phyloP scores from a whole-genome alignment of 257 asterid genomes.

The Paulownia fortunei region DNA sequence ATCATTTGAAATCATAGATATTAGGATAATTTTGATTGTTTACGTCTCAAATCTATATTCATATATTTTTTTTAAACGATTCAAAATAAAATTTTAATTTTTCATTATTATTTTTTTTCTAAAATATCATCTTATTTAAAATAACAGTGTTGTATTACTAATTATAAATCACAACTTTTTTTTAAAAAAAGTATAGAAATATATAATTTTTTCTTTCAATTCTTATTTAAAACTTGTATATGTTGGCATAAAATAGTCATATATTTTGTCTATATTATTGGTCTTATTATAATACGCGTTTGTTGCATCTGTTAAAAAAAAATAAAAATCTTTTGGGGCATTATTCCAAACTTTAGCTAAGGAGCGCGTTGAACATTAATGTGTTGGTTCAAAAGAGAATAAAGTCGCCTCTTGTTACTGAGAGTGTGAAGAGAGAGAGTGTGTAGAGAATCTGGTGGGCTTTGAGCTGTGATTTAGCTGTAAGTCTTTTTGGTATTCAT shows the following conservation, averaged over 20 bases:
- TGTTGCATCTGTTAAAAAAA: not conserved
- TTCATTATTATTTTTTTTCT: too few relatives aligned
- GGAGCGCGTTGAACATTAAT: constrained; percentile 53
- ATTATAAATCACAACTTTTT: not conserved
- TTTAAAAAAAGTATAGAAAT: too few relatives aligned
- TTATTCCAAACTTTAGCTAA: constrained; percentile 28
- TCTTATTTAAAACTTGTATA: too few relatives aligned
- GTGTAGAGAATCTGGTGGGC: constrained; percentile 64
- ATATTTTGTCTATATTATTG: not conserved
- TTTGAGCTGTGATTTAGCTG: constrained; percentile 97
- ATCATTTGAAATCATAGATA: not conserved
- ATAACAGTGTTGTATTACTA: too few relatives aligned
- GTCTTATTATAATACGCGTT: constrained; percentile 24
- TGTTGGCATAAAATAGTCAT: too few relatives aligned
- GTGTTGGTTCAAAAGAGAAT: constrained; percentile 40
- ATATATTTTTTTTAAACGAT: too few relatives aligned
- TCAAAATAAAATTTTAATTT: not conserved
- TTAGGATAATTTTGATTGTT: not conserved
- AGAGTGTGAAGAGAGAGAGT: constrained; percentile 33
- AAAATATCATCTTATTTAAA: too few relatives aligned
- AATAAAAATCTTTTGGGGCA: not conserved
- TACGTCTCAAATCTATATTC: too few relatives aligned
- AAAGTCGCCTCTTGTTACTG: constrained; percentile 28
- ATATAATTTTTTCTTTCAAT: too few relatives aligned
- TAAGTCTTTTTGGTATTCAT: constrained; percentile 28